Percentiles rank a stretch among this genome's conserved stretches.
These are phyloP conservation scores for Colletotrichum destructivum DNA, from an alignment of 2,329 filamentous ascomycete species.

Conservation along the genomic window DNA sequence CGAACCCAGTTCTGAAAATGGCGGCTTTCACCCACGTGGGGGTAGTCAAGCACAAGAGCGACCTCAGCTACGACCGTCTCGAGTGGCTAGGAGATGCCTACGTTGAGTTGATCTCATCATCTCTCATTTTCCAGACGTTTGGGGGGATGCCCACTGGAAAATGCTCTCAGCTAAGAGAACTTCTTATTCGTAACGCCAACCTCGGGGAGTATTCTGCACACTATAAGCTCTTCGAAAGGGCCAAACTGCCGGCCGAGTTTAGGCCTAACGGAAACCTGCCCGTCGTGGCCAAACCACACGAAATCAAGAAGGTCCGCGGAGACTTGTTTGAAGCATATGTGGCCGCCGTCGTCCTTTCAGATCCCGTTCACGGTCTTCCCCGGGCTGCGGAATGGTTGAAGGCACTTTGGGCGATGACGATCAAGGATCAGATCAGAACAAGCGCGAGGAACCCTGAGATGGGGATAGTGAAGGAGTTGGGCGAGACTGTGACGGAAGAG, in stretches of 20 bases:
- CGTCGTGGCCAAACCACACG: conserved; percentile 57
- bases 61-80: conserved; percentile 81
- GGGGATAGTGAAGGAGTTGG: conserved; percentile 42
- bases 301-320: conserved; percentile 80
- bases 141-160: conserved; percentile 75
- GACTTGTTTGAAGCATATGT: conserved; percentile 95
- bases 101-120: conserved; percentile 82
- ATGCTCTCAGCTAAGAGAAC: conserved; percentile 82
- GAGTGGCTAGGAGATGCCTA: conserved; percentile 94
- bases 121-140: conserved; percentile 83
- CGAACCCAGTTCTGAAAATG: conserved; percentile 71
- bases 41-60: conserved; percentile 51
- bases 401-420: conserved; percentile 78
- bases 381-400: conserved; percentile 80
- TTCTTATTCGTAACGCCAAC: conserved; percentile 85
- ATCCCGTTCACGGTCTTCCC: conserved; percentile 73
- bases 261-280: conserved; percentile 45
- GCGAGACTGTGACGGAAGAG: conserved; percentile 16
- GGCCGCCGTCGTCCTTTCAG: conserved; percentile 81
- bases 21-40: conserved; percentile 79
- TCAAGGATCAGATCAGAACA: conserved; percentile 67
- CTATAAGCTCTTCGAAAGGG: conserved; percentile 79
- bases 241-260: conserved; percentile 69
- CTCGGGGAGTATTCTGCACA: conserved; percentile 77
- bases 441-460: conserved; percentile 33